Evolutionary conservation across 208 protist species (phyloP).

Genomic region (Kentomonas sorsogonicus): DNA sequence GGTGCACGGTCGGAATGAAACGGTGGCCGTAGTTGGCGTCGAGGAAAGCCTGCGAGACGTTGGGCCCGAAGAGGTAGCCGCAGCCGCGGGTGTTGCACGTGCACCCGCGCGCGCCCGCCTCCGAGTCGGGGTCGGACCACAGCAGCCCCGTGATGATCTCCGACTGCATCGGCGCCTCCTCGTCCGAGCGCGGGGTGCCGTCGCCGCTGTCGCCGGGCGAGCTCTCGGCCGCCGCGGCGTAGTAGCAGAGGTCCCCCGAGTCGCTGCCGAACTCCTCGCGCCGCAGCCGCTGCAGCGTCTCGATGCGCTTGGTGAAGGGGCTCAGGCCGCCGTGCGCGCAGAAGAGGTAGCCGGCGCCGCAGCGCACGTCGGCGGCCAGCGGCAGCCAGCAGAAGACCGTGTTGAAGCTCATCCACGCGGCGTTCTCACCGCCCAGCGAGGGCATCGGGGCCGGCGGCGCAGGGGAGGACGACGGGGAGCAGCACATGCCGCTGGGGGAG

Average conservation of each 20-base stretch:
- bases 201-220: slow-evolving; percentile 12
- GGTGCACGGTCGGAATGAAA: slow-evolving; percentile 24
- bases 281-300: slow-evolving; percentile 31
- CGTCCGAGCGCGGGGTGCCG: slow-evolving; percentile 17
- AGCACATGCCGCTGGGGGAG: neutral
- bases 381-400: slow-evolving; percentile 82
- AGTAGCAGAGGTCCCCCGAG: no score
- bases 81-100: slow-evolving; percentile 53
- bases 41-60: slow-evolving; percentile 66
- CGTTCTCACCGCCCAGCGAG: slow-evolving; percentile 9
- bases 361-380: slow-evolving; percentile 70
- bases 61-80: slow-evolving; percentile 70
- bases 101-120: slow-evolving; percentile 37
- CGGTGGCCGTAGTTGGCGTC: slow-evolving; percentile 48
- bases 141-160: slow-evolving; percentile 98
- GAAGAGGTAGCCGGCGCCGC: slow-evolving; percentile 66
- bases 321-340: slow-evolving; percentile 84
- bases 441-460: no score
- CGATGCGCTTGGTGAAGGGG: slow-evolving; percentile 44
- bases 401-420: slow-evolving; percentile 73
- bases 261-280: slow-evolving; percentile 61
- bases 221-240: slow-evolving; percentile 6
- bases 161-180: slow-evolving; percentile 36
- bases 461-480: neutral
- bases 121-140: slow-evolving; percentile 98